Base-by-base conservation (phyloP, 345 rosid species). In the Stellera chamaejasme region DNA sequence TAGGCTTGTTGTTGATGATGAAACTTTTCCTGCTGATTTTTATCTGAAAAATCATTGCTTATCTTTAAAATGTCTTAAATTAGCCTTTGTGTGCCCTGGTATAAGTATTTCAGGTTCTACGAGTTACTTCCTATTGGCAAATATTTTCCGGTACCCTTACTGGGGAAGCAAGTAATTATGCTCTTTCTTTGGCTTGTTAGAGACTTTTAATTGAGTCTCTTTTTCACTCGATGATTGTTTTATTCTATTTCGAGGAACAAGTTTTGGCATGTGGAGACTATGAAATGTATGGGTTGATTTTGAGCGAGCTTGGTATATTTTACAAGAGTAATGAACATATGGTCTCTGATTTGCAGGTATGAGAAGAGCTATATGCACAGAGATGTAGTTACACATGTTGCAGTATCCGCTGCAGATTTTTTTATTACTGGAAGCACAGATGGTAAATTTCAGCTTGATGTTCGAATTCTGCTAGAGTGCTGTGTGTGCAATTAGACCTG, bases 321-420 rank as follows among this genome's bases (percentile, higher is more conserved):
- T 5, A 32, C 9, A 5, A 32, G 39, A 32, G 39, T 5, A 32
- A 8, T 32, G 39, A 32, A 32, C 39, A 32, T 32, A 32, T 32
- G 39, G 39, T 32, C 9, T 32, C 39, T 10, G 13, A 55, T 47
- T 49, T 54, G 1, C 74, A 92, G 98, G 98, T 92, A 84, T 59
- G 99, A 93, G 76, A 93, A 87, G 62, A 93, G 94, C 73, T 93
- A 93, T 69, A 87, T 89, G 97, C 99, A 89, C 62, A 75, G 99
- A n/a, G 99, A 93, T 73, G 85, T 83, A 55, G 94, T 89, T 57
- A 86, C 94, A 1, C 97, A 89, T 72, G 96, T 89, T 48, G 96
- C 97, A 44, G 94, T 89, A 25, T 89, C 99, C 8, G 71, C 83
- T 5, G 94, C 99, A 14, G 99, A 89, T 47, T 93, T 87, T 76